Evolutionary conservation across 2,329 filamentous ascomycete species (phyloP), one percentile per base, ranked within the genome.

Genomic region (Cytospora leucostoma): DNA sequence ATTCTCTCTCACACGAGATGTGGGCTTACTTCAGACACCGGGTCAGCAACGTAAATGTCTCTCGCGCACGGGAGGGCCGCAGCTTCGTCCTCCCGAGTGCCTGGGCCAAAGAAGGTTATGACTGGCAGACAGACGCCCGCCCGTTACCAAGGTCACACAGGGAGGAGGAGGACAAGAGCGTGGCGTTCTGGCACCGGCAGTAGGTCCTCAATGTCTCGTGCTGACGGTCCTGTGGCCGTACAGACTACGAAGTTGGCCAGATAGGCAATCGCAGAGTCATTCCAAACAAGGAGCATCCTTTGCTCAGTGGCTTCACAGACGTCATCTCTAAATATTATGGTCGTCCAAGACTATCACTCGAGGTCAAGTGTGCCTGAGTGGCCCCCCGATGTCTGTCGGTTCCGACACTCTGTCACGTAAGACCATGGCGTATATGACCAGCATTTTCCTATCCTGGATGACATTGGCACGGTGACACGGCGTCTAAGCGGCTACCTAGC

Each of bases 401-500:
- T 35, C 32, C 38, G 38, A 37, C 37, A 32, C 17, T 52, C 27
- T 21, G 58, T 61, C 51, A 55, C 53, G 51, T 52, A 61, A 33
- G 32, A 33, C 52, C 44, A 47, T 47, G 2, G 40, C n/a, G 12
- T 17, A 17, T 17, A 47, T 47, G n/a, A 21, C 44, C n/a, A 32
- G 57, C 44, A n/a, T 47, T 19, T 32, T 13, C 21, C 33, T 11
- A 15, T 32, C 32, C 37, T n/a, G 33, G 15, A 13, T 44, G 7
- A 12, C 3, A 34, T 33, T 47, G 44, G 21, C 44, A 47, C 8
- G 13, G 44, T 47, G n/a, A 47, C 44, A 47, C 44, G 44, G 44
- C 59, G 59, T 19, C 59, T 61, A 61, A 61, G 59, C 51, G 52
- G 59, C 49, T 49, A 53, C 54, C 59, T 61, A 47, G 44, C 44